Conservation (phyloP, 345 rosid genomes). For the Mallotus nudiflorus region DNA sequence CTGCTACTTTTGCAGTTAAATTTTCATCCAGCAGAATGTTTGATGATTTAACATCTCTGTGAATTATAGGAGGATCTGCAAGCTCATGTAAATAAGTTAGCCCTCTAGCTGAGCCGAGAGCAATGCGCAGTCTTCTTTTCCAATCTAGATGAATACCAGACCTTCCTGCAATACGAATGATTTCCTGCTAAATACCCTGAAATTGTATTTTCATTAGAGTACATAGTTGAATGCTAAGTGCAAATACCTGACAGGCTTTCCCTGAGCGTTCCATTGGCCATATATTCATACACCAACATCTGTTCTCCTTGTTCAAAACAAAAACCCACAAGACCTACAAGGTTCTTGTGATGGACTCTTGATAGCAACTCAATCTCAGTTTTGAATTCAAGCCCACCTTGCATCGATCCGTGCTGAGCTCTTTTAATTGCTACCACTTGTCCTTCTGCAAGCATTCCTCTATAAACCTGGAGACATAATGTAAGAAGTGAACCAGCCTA, state of each 20-base stretch:
- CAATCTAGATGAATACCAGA: conserved; percentile 72
- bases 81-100: conserved; percentile 94
- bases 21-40: conserved; percentile 86
- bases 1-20: conserved; percentile 87
- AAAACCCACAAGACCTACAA: conserved; percentile 86
- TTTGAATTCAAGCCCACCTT: conserved; percentile 92
- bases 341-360: conserved; percentile 93
- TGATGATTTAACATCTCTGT: conserved; percentile 85
- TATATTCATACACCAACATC: conserved; percentile 81
- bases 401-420: conserved; percentile 90
- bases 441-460: conserved; percentile 78
- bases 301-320: conserved; percentile 92
- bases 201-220: background rate
- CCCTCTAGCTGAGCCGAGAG: conserved; percentile 94
- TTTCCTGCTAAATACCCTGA: background rate
- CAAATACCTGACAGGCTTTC: conserved; percentile 72
- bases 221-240: background rate
- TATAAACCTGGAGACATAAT: conserved; percentile 57
- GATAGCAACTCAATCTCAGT: conserved; percentile 95
- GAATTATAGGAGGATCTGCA: conserved; percentile 95
- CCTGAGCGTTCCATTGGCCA: conserved; percentile 82
- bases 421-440: conserved; percentile 82
- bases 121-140: conserved; percentile 82
- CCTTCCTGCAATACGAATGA: conserved; percentile 45
- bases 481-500: background rate